Percentiles rank a stretch among this genome's conserved stretches.
These are phyloP conservation scores for Cyphellophora europaea DNA, from an alignment of 2,329 filamentous ascomycete genomes.

Conservation along the genomic window DNA sequence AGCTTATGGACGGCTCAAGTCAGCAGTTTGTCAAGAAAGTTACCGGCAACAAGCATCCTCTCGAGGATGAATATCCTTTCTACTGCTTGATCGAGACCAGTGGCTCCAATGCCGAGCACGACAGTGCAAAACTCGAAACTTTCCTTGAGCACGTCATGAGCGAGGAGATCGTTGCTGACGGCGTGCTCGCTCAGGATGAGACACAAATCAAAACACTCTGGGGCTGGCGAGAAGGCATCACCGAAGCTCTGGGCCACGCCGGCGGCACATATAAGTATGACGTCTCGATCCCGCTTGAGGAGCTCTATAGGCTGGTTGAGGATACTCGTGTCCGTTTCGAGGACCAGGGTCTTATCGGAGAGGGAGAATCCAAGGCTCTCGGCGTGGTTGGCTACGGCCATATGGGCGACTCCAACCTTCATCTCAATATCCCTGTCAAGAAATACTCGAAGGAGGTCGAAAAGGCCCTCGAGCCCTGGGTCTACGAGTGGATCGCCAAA, in stretches of 20 bases:
- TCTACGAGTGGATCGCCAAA: conserved; percentile 93
- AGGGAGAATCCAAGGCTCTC: conserved; percentile 65
- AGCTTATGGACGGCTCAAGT: conserved; percentile 84
- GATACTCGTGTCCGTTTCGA: conserved; percentile 67
- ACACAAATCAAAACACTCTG: conserved; percentile 80
- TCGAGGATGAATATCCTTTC: conserved; percentile 80
- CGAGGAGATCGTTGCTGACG: conserved; percentile 76
- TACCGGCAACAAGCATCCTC: conserved; percentile 66
- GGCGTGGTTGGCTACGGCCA: conserved; percentile 95
- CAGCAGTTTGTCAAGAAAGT: conserved; percentile 69
- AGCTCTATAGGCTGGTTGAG: conserved; percentile 83
- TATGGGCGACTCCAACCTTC: conserved; percentile 94
- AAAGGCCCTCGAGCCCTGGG: conserved; percentile 79
- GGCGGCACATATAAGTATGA: conserved; percentile 99
- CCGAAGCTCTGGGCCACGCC: conserved; percentile 79
- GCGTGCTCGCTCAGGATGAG: conserved; percentile 85
- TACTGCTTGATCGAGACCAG: conserved; percentile 97
- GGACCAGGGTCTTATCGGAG: conserved; percentile 66
- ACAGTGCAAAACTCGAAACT: conserved; percentile 77
- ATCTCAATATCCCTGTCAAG: conserved; percentile 79
- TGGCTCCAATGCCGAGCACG: conserved; percentile 88
- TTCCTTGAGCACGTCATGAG: conserved; percentile 92
- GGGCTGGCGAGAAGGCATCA: conserved; percentile 88
- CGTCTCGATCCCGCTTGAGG: conserved; percentile 78
- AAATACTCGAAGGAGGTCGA: conserved; percentile 83